These are phyloP conservation scores for Emydomyces testavorans DNA, from an alignment of 2,329 filamentous ascomycete species.

Conservation along the genomic window DNA sequence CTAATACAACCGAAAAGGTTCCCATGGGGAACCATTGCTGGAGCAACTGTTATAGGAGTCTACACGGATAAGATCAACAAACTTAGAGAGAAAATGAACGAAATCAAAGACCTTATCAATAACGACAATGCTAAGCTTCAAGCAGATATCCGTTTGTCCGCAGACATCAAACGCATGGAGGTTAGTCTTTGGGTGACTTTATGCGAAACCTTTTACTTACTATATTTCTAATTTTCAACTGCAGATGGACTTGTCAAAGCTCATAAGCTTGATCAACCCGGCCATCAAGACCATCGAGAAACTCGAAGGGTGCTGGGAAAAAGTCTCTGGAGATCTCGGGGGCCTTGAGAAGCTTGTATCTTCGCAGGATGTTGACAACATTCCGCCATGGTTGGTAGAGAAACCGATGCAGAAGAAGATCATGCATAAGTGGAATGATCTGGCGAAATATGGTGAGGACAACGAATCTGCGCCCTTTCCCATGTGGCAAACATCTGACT, in stretches of 20 bases:
- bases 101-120: neutral
- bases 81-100: neutral
- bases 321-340: neutral
- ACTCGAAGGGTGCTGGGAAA: neutral
- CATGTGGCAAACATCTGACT: too few relatives aligned
- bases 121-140: neutral
- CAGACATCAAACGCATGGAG: neutral
- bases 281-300: neutral
- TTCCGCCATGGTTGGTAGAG: neutral
- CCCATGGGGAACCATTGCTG: neutral
- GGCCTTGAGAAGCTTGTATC: too few relatives aligned
- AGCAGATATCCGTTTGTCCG: neutral
- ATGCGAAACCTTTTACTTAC: neutral
- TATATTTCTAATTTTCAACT: neutral
- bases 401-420: neutral
- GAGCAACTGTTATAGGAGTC: neutral
- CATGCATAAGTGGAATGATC: neutral
- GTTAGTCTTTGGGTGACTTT: neutral
- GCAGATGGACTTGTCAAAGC: neutral
- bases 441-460: neutral
- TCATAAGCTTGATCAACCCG: neutral
- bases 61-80: neutral
- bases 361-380: neutral
- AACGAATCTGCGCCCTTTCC: too few relatives aligned
- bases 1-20: neutral